Base-by-base conservation (phyloP, 164 flowering plant genomes). In the Macadamia tetraphylla region DNA sequence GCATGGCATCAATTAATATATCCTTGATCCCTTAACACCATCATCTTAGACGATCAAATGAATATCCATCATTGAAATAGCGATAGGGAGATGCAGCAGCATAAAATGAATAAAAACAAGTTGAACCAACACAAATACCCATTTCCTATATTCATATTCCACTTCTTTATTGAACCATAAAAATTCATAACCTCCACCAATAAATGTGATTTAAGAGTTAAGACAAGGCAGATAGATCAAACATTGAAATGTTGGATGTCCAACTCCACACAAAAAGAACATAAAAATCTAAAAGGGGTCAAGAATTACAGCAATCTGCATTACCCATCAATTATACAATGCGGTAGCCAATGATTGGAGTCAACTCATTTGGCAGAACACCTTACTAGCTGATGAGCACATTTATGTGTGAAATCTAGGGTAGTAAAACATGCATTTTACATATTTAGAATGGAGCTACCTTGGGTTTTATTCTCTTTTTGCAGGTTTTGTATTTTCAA, bases 311-410 rank as follows among this genome's bases (percentile, higher is more conserved):
- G 51, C 14, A 18, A 43, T 10, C 62, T 43, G 4, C 53, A 55
- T 40, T 32, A 55, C 49, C 57, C 40, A 60, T 40, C 61, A 61
- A 60, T 64, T 40, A 59, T 60, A 67, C 61, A 72, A 17, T 62
- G 59, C 11, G 65, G 42, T 29, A 35, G 58, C 51, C 15, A 52
- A 61, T 48, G 57, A 58, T 17, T 35, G n/a, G 29, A 14, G 32
- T 15, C 30, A 10, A 56, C 7, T 60, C 60, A 53, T 49, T 52
- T 30, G 29, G n/a, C 30, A 55, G 32, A 42, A 10, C 55, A 68
- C 58, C 66, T 83, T n/a, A n/a, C n/a, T n/a, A n/a, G n/a, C n/a
- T n/a, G n/a, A n/a, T n/a, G n/a, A n/a, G n/a, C n/a, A n/a, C n/a
- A n/a, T n/a, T n/a, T n/a, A n/a, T n/a, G n/a, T n/a, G n/a, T n/a